Base-by-base conservation (phyloP, 371 early-diverging fungal genomes). In the Parasitella parasitica region DNA sequence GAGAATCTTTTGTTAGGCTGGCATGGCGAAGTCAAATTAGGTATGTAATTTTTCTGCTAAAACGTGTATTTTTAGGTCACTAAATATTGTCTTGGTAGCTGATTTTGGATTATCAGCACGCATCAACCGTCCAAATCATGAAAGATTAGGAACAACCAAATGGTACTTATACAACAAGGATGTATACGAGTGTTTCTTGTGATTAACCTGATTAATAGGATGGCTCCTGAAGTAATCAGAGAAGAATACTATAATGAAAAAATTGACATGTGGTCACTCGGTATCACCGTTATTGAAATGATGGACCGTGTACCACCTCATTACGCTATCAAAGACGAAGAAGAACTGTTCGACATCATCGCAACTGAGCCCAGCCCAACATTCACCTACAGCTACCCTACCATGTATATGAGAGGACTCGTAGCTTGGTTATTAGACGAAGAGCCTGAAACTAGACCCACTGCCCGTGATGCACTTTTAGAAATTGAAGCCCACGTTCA, bases 221-320 rank as follows among this genome's bases (percentile, higher is more conserved):
- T 81, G 81, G 74, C 81, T 15, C 81, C 81, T 26, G 81, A 81
- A 66, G 81, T 81, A n/a, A 78, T 81, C 48, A 71, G 78, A 39
- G 76, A 81, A 65, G 61, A 74, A 49, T 66, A 62, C 27, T 81
- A 81, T 38, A 67, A 69, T 54, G 78, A 77, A 69, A 81, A 76
- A 57, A 78, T 81, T 60, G 81, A 81, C 61, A 67, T 81, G 72
- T 81, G 81, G 81, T 81, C 81, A 16, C 67, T 81, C 16, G 81
- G 81, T 34, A 81, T 81, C 53, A 76, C 78, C 9, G 62, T 78
- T 32, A 81, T 81, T 69, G 80, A 80, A 60, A 80, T 80, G 80
- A 80, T 80, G 80, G 80, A 80, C 52, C 75, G 80, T 51, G 80
- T 80, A 26, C 80, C 80, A 41, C 80, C 80, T 27, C 80, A 80